Percentiles rank a stretch among this genome's conserved stretches.
phyloP scores from a whole-genome alignment of 1,139 yeast genomes.

The Diutina siamensis region DNA sequence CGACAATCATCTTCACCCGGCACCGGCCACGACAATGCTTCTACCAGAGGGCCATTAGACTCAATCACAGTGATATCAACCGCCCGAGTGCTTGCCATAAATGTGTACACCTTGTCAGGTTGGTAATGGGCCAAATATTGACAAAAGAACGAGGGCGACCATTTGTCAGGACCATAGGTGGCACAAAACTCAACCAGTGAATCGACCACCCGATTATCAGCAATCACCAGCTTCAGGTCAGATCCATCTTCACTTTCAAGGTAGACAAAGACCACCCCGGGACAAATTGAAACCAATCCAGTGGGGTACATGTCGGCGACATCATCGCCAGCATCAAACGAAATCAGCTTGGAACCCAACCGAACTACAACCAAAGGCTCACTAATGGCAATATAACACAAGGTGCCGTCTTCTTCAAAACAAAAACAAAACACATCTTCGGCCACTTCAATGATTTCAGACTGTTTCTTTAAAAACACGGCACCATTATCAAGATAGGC shows the following conservation, averaged over 20 bases:
- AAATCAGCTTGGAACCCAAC: neutral
- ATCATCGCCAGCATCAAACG: neutral
- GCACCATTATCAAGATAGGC: neutral
- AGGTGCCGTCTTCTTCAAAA: neutral
- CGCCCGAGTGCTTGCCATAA: neutral
- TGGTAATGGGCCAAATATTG: neutral
- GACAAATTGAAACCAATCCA: neutral
- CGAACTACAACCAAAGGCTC: neutral
- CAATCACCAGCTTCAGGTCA: neutral
- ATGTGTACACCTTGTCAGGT: neutral
- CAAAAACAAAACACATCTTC: conserved; percentile 2
- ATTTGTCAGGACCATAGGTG: neutral
- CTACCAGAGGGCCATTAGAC: neutral
- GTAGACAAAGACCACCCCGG: neutral
- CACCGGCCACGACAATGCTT: neutral
- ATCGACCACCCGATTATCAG: neutral
- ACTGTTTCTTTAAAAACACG: neutral
- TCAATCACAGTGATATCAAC: neutral
- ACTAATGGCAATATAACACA: neutral
- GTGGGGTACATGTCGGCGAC: neutral
- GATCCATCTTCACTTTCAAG: neutral
- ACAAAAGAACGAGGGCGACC: neutral
- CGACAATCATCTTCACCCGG: neutral
- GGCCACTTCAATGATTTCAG: neutral
- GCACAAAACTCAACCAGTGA: neutral